Percentiles rank a stretch among this genome's conserved stretches.
These are phyloP conservation scores for Letharia lupina DNA, from an alignment of 495 filamentous ascomycete genomes.

Conservation along the genomic window DNA sequence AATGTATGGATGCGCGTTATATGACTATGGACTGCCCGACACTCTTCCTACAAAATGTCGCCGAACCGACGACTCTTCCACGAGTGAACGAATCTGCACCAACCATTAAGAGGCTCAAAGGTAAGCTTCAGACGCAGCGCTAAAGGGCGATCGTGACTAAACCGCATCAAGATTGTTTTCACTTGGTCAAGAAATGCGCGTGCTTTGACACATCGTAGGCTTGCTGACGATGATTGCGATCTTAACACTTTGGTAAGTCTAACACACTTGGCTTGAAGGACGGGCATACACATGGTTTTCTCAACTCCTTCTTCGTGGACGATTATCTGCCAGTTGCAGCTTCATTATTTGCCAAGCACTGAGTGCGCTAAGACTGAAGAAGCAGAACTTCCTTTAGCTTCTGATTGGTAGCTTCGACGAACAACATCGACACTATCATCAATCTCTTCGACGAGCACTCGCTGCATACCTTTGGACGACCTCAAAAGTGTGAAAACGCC, in stretches of 20 bases:
- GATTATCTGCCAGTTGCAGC: not conserved
- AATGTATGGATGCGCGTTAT: not conserved
- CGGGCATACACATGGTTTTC: no score
- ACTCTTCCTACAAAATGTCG: no score
- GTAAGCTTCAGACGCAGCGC: conserved; percentile 1
- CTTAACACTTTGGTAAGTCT: not conserved
- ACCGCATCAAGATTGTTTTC: conserved; percentile 1
- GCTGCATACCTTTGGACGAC: not conserved
- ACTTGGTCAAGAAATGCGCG: not conserved
- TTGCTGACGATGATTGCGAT: not conserved
- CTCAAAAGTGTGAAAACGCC: not conserved
- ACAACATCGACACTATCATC: not conserved
- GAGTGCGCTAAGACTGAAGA: not conserved
- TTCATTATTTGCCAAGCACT: not conserved
- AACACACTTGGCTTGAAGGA: not conserved
- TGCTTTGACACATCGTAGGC: not conserved
- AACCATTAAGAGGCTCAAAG: not conserved
- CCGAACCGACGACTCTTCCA: not conserved
- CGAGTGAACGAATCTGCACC: not conserved
- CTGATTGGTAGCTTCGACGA: not conserved
- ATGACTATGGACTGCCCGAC: not conserved
- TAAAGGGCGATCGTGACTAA: not conserved
- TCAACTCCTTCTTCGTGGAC: no score
- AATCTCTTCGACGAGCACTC: conserved; percentile 2
- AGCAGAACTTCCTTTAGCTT: not conserved